Evolutionary conservation across 805 yeast genomes (phyloP).

Genomic region (Teunomyces pallodes): DNA sequence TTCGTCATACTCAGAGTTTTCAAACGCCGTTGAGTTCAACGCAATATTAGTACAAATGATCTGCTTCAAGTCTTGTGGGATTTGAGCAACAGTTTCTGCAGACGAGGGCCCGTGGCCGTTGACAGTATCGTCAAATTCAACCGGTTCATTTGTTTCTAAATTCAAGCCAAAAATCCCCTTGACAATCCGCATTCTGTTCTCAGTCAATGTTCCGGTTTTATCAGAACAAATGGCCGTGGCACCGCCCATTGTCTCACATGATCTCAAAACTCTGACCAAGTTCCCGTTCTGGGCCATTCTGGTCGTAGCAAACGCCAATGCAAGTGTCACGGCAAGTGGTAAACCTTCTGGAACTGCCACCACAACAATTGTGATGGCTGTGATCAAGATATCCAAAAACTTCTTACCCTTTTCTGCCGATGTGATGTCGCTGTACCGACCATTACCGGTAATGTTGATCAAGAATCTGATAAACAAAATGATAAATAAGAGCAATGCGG

Average conservation of each 20-base stretch:
- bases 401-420: conserved; percentile 79
- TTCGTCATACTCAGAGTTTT: conserved; percentile 49
- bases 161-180: conserved; percentile 62
- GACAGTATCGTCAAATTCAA: conserved; percentile 51
- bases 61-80: conserved; percentile 21
- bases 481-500: conserved; percentile 77
- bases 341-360: conserved; percentile 99
- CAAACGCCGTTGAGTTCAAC: conserved; percentile 89
- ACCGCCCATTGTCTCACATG: conserved; percentile 99
- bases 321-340: conserved; percentile 95
- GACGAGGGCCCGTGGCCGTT: conserved; percentile 21
- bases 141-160: conserved; percentile 14
- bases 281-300: conserved; percentile 97
- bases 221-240: conserved; percentile 97
- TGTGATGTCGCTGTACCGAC: conserved; percentile 41
- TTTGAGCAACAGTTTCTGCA: conserved; percentile 15
- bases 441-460: conserved; percentile 55
- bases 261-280: conserved; percentile 85
- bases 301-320: conserved; percentile 96
- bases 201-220: conserved; percentile 96
- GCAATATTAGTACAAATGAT: conserved; percentile 54
- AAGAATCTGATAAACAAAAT: conserved; percentile 77
- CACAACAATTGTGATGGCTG: conserved; percentile 88
- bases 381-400: conserved; percentile 82
- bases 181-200: conserved; percentile 89